These are phyloP conservation scores for Citrus mangshanensis DNA, from an alignment of 345 rosid genomes.

Conservation along the genomic window DNA sequence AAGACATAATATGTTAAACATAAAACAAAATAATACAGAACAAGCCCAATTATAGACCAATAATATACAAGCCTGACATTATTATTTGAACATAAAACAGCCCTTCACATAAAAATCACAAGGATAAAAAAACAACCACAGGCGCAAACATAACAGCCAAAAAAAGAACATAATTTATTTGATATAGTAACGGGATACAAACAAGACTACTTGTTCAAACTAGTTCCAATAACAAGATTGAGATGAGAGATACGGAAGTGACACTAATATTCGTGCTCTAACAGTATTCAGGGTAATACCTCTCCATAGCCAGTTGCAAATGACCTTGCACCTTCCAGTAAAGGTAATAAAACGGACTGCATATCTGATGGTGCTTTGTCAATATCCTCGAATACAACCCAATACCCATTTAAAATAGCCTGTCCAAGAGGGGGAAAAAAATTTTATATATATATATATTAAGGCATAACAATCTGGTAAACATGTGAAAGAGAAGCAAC, in stretches of 20 bases:
- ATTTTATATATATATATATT: too few relatives aligned
- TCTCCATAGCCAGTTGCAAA: conserved; percentile 73
- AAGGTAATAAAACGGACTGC: conserved; percentile 69
- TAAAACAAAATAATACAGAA: not conserved
- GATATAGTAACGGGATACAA: not conserved
- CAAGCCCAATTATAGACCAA: not conserved
- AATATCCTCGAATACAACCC: conserved; percentile 96
- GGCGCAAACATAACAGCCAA: not conserved
- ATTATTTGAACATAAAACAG: not conserved
- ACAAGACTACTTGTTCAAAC: not conserved
- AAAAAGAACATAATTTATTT: not conserved
- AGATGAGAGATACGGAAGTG: not conserved
- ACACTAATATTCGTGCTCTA: not conserved
- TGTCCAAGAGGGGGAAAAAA: conserved; percentile 19
- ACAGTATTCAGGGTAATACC: conserved; percentile 32
- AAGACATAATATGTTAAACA: not conserved
- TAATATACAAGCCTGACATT: not conserved
- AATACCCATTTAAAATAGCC: conserved; percentile 80
- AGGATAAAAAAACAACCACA: not conserved
- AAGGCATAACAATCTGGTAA: not conserved
- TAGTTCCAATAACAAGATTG: not conserved
- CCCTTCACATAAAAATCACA: not conserved
- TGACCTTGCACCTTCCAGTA: conserved; percentile 74
- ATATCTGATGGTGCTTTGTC: conserved; percentile 94
- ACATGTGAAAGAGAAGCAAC: conserved; percentile 12